Percentiles rank a stretch among this genome's conserved stretches.
Conservation (phyloP, 208 protist genomes). For the Trypanosoma brucei region DNA sequence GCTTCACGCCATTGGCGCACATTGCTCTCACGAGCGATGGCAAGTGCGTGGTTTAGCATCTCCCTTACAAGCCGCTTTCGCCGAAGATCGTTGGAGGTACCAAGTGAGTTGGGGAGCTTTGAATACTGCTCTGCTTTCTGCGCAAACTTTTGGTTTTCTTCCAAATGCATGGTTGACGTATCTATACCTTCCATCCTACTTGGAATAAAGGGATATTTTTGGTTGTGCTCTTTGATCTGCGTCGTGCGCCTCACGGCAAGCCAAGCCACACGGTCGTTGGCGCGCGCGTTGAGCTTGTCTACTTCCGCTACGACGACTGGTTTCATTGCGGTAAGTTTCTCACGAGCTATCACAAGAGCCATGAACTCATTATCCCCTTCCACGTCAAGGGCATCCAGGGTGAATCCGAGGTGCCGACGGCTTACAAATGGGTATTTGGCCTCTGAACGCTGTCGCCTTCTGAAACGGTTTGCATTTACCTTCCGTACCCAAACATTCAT, state of each 20-base stretch:
- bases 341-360: conserved; percentile 15
- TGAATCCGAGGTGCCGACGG: conserved; percentile 36
- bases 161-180: conserved; percentile 40
- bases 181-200: conserved; percentile 39
- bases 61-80: conserved; percentile 26
- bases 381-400: conserved; percentile 34
- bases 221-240: conserved; percentile 2
- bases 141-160: conserved; percentile 28
- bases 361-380: conserved; percentile 31
- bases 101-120: neutral
- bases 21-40: conserved; percentile 16
- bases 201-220: conserved; percentile 55
- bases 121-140: conserved; percentile 13
- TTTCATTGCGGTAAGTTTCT: conserved; percentile 4
- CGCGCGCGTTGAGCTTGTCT: conserved; percentile 1
- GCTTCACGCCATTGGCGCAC: conserved; percentile 11
- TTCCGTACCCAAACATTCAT: conserved; percentile 35
- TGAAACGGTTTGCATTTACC: conserved; percentile 27
- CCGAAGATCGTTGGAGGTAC: conserved; percentile 8
- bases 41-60: conserved; percentile 24
- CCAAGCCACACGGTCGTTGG: conserved; percentile 5
- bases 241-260: conserved; percentile 2
- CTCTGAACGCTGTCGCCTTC: conserved; percentile 31
- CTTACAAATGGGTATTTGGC: conserved; percentile 43
- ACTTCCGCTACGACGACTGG: neutral